A percentile compares a stretch with the other conserved stretches of the same genome.
Conservation (phyloP, 345 rosid genomes). For the Viola odorata region DNA sequence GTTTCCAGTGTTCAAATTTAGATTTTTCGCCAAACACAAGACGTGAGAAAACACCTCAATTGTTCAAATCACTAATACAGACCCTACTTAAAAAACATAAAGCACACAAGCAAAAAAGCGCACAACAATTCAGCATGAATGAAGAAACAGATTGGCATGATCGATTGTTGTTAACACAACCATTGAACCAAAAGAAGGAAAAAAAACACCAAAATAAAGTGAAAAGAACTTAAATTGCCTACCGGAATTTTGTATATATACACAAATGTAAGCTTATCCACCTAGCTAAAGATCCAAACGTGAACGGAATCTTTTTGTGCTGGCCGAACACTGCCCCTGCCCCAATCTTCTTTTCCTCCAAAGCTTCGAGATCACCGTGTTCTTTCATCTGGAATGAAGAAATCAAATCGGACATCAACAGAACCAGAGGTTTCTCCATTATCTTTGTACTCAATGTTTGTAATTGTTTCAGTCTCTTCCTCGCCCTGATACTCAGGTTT, state of each 20-base stretch:
- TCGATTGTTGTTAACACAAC: not conserved
- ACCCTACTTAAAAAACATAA: not conserved
- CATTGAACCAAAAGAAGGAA: conserved; percentile 1
- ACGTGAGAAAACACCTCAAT: not conserved
- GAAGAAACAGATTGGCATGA: not conserved
- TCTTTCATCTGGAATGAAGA: conserved; percentile 71
- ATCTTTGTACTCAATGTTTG: conserved; percentile 75
- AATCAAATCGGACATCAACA: conserved; percentile 87
- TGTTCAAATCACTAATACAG: not conserved
- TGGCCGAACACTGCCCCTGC: not conserved
- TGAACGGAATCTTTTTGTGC: conserved; percentile 8
- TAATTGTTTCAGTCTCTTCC: conserved; percentile 57
- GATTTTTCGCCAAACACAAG: no score
- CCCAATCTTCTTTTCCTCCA: conserved; percentile 7
- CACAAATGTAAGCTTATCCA: conserved; percentile 24
- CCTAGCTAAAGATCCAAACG: conserved; percentile 18
- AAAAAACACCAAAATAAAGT: conserved; percentile 16
- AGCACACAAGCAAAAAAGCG: not conserved
- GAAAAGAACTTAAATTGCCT: conserved; percentile 12
- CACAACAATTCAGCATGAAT: not conserved
- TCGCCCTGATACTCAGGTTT: conserved; percentile 70
- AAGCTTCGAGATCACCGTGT: conserved; percentile 13
- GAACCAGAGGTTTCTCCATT: conserved; percentile 62
- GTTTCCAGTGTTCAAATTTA: no score
- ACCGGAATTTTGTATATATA: conserved; percentile 38